Evolutionary conservation across 1,284 basidiomycete species (phyloP).

Genomic region (Earliella scabrosa): DNA sequence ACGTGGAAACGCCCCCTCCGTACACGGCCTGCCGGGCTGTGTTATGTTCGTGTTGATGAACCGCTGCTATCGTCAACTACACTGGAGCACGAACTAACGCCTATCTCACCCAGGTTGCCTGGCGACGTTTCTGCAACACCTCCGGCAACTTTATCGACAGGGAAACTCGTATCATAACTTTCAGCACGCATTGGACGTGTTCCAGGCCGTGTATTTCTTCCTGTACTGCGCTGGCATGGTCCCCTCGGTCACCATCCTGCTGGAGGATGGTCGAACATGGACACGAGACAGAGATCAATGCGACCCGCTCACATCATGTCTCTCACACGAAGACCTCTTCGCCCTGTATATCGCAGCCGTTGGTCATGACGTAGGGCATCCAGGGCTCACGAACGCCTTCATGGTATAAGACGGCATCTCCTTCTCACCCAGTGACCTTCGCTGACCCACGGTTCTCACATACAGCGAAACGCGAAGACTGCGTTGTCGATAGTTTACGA

Average conservation of each 20-base stretch:
- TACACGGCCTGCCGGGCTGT: slow-evolving; percentile 2
- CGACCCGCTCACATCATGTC: slow-evolving; percentile 53
- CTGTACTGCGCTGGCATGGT: slow-evolving; percentile 77
- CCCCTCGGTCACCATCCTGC: slow-evolving; percentile 69
- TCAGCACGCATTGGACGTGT: slow-evolving; percentile 91
- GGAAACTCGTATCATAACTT: slow-evolving; percentile 97
- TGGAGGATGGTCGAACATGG: slow-evolving; percentile 52
- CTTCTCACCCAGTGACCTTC: neutral
- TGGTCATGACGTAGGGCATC: slow-evolving; percentile 95
- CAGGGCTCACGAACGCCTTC: slow-evolving; percentile 89
- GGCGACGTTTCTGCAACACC: slow-evolving; percentile 76
- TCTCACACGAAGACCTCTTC: slow-evolving; percentile 76
- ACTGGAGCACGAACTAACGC: neutral
- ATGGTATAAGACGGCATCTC: slow-evolving; percentile 58
- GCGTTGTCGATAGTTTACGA: slow-evolving; percentile 89
- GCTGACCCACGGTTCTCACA: slow-evolving; percentile 2
- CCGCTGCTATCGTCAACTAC: slow-evolving; percentile 2
- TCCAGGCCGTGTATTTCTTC: slow-evolving; percentile 91
- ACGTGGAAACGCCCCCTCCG: neutral
- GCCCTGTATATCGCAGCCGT: slow-evolving; percentile 88
- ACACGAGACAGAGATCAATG: slow-evolving; percentile 41
- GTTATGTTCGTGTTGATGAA: neutral
- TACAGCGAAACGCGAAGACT: slow-evolving; percentile 88
- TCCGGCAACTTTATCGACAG: slow-evolving; percentile 84
- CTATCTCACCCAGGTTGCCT: slow-evolving; percentile 57